Evolutionary conservation across 2,329 filamentous ascomycete species (phyloP), one percentile per base, ranked within the genome.

Genomic region (Aspergillus felis): DNA sequence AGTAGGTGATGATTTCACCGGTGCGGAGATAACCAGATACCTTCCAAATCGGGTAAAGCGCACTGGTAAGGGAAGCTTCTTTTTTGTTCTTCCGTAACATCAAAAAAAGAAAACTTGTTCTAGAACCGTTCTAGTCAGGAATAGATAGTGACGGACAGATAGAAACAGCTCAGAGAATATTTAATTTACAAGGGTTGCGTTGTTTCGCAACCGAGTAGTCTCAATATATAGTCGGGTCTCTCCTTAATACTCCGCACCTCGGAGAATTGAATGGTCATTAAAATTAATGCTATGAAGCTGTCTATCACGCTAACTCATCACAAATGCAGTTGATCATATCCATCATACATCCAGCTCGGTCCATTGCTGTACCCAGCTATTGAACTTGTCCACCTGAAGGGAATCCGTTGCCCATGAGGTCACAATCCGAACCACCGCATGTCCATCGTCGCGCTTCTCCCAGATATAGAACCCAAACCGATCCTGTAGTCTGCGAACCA

Each of bases 321-420:
- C 44, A 14, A 25, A 47, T 25, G 9, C 9, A 6, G 7, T 14
- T 47, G 10, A 27, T 47, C 22, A 24, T 25, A 14, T 25, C 10
- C 22, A 27, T 47, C 44, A 47, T 47, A 4, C 44, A 27, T 47
- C 44, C 22, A 24, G 44, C 24, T 47, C 44, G 44, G 68, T 69
- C 66, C 66, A 68, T 50, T 70, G 65, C 38, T 62, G 53, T 50
- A 71, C 65, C 62, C 62, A 68, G 8, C 63, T 64, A 60, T 70
- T 70, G 49, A 73, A 66, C 47, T 65, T 65, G 28, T 80, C 75
- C 12, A 82, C 69, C 67, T 80, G 71, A 17, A 64, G 57, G 3
- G 61, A 61, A 14, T 80, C 76, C 3, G 80, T 82, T 8, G 80
- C 79, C 80, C 80, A 82, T 0, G 79, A 81, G 1, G 80, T 82